Base-by-base conservation (phyloP, 768 basidiomycete species). In the Mycena chlorophos region DNA sequence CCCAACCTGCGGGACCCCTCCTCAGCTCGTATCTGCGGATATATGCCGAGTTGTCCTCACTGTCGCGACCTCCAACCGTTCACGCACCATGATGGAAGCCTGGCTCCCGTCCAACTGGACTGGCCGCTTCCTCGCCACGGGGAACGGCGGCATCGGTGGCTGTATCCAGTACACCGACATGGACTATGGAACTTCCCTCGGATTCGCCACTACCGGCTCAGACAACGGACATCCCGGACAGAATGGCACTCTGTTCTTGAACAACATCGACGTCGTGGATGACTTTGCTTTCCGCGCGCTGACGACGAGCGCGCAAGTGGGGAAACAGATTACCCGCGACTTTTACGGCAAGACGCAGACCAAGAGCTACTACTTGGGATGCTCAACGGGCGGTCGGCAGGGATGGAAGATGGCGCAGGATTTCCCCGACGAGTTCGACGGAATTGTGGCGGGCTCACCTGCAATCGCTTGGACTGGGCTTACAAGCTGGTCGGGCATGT, bases 361-460 rank as follows among this genome's bases (percentile, higher is more conserved):
- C 47, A 67, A 63, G 40, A 65, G 61, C 5, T 68, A 67, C 46
- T 68, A 46, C 46, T 39, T 63, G 14, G 64, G 49, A 17, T 50
- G 46, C 22, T 47, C 46, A 10, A 47, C 46, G 20, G 46, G 46
- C 5, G 46, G 46, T 10, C 46, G 46, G 4, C 49, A 50, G 27
- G 49, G 49, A 2, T 30, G 28, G 20, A 26, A 50, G 17, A 29
- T 5, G 5, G 49, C 49, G n/a, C 29, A 30, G 3, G 14, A 4
- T 19, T 50, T 50, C 29, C 49, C 52, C 28, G 49, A 37, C 2
- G 49, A 50, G n/a, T 68, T 66, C 43, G 63, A 66, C 49, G 66
- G 63, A 22, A 52, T 66, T 25, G 56, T 68, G 19, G 62, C 63
- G 22, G 66, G 66, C 1, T 31, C 65, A 20, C 66, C 66, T 4